Base-by-base conservation (phyloP, 148 eudicot species). In the Talinum fruticosum region DNA sequence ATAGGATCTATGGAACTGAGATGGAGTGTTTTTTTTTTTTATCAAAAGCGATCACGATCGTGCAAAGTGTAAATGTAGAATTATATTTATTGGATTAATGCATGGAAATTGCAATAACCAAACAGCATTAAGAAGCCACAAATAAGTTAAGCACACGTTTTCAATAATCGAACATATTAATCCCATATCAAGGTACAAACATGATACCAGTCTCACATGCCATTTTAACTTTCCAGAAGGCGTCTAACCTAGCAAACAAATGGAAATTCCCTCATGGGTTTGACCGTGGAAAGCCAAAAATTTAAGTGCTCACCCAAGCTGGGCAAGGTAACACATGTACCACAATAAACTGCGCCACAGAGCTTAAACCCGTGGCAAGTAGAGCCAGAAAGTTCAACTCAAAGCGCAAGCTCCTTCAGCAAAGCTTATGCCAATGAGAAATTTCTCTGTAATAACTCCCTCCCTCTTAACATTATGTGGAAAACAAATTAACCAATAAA, bases 261-360 rank as follows among this genome's bases (percentile, higher is more conserved):
- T 8, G 2, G 64, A 28, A 59, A 23, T 59, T 23, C 64, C 13
- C 64, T 59, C 8, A 13, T 23, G 8, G 29, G 12, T 24, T 24
- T 59, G 10, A 62, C 32, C 26, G 30, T 62, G 33, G 66, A 1
- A 54, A 10, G 32, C 66, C 66, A 28, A 28, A 23, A 62, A 0
- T 62, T 62, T 24, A 28, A 10, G 28, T 62, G 66, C 66, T 62
- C 66, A 57, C 66, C 66, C 66, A 24, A 62, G 66, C 66, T 8
- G 57, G 1, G 30, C 33, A n/a, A 62, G 66, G 66, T 24, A 19
- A 12, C 5, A 59, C 29, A 59, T 23, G 65, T 24, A 12, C 33
- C 32, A 62, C 34, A 28, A 26, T 26, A 28, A 62, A 28, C 66
- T 62, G 10, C 18, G 2, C 32, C 19, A 61, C 66, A n/a, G 8